Percentiles rank a stretch among this genome's conserved stretches.
Conservation (phyloP, 306 rosid species). For the Oemleria cerasiformis region DNA sequence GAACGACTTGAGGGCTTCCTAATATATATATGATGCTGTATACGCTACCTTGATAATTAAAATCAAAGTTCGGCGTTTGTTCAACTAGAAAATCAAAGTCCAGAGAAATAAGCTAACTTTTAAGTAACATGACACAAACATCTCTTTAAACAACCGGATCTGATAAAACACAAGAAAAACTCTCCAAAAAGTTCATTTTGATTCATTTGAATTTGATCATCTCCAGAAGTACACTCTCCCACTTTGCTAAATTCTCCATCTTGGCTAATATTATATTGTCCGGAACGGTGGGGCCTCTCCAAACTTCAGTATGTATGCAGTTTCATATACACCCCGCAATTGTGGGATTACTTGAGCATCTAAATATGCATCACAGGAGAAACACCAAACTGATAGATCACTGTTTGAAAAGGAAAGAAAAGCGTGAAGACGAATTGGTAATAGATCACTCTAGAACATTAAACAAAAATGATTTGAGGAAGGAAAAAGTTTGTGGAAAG, state of each 20-base stretch:
- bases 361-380: constrained; percentile 78
- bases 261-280: not conserved
- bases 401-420: constrained; percentile 6
- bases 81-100: not conserved
- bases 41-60: too few species aligned
- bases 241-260: not conserved
- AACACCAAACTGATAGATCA: constrained; percentile 75
- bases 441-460: not conserved
- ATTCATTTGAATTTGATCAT: not conserved
- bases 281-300: constrained; percentile 56
- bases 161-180: not conserved
- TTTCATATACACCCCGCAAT: constrained; percentile 56
- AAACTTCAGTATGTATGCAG: constrained; percentile 63
- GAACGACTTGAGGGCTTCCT: too few species aligned
- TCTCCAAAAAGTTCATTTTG: not conserved
- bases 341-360: constrained; percentile 67
- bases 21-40: too few species aligned
- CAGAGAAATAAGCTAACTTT: too few species aligned
- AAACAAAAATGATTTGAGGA: not conserved
- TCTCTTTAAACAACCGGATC: not conserved
- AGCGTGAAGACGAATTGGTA: not conserved
- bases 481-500: not conserved
- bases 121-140: not conserved
- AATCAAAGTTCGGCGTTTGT: too few species aligned
- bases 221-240: not conserved